phyloP scores from a whole-genome alignment of 768 basidiomycete genomes.

The Mycena kentingensis region DNA sequence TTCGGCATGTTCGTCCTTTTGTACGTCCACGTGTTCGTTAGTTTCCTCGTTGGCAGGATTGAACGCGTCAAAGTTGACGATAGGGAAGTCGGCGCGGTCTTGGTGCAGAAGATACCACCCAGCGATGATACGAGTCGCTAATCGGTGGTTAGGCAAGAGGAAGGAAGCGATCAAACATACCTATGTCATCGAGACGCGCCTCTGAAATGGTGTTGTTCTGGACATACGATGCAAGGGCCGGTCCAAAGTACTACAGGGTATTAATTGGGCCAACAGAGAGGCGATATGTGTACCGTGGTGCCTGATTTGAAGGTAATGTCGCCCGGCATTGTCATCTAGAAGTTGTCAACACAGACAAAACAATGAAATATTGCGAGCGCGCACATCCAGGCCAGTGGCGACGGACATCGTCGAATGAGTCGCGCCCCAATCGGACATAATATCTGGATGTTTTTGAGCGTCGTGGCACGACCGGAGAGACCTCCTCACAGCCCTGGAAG shows the following conservation, averaged over 20 bases:
- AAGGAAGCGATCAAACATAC: slow-evolving; percentile 32
- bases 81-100: slow-evolving; percentile 62
- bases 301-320: slow-evolving; percentile 41
- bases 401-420: slow-evolving; percentile 63
- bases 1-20: slow-evolving; percentile 65
- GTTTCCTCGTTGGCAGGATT: slow-evolving; percentile 47
- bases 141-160: slow-evolving; percentile 22
- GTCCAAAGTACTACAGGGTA: slow-evolving; percentile 63
- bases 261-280: slow-evolving; percentile 45
- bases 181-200: slow-evolving; percentile 76
- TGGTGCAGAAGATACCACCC: slow-evolving; percentile 69
- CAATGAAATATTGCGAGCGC: slow-evolving; percentile 17
- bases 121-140: slow-evolving; percentile 75
- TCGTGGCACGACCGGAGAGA: not conserved
- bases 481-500: slow-evolving; percentile 69
- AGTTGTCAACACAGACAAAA: not conserved
- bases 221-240: slow-evolving; percentile 67
- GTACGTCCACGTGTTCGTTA: slow-evolving; percentile 68
- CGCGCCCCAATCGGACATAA: slow-evolving; percentile 73
- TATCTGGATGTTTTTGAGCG: slow-evolving; percentile 35
- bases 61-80: slow-evolving; percentile 74
- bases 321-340: slow-evolving; percentile 74
- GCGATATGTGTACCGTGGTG: slow-evolving; percentile 12
- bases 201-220: slow-evolving; percentile 70
- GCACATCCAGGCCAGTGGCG: slow-evolving; percentile 64